These are phyloP conservation scores for Xerophyta viscosa DNA, from an alignment of 106 monocot genomes.

Conservation along the genomic window DNA sequence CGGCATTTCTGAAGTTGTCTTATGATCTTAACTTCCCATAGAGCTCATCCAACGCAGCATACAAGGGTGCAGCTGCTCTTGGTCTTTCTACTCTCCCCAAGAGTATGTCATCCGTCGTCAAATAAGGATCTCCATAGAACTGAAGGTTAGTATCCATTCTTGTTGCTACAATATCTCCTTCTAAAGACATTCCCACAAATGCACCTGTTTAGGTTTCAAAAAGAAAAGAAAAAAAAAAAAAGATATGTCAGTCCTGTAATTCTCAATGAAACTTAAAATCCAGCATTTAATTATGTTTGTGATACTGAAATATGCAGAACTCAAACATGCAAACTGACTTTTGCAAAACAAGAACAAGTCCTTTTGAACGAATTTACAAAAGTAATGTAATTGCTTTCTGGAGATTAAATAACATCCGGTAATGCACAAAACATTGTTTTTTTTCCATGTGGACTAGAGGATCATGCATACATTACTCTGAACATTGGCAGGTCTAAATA, in stretches of 20 bases:
- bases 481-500: too few species aligned
- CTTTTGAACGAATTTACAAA: too few species aligned
- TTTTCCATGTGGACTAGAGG: too few species aligned
- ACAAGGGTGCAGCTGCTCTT: slow-evolving; percentile 47
- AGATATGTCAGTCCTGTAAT: too few species aligned
- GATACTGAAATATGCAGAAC: neutral
- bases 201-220: slow-evolving; percentile 31
- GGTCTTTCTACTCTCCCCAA: slow-evolving; percentile 48
- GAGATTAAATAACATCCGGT: too few species aligned
- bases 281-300: neutral
- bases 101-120: slow-evolving; percentile 46
- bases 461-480: too few species aligned
- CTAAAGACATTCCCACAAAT: slow-evolving; percentile 58
- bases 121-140: slow-evolving; percentile 61
- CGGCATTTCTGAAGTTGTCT: too few species aligned
- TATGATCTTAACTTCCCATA: slow-evolving; percentile 19
- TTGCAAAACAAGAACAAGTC: too few species aligned
- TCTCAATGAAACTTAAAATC: neutral
- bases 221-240: neutral
- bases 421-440: too few species aligned
- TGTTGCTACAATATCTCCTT: slow-evolving; percentile 49
- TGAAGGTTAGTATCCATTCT: slow-evolving; percentile 40
- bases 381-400: too few species aligned
- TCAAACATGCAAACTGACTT: too few species aligned
- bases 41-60: slow-evolving; percentile 39